Evolutionary conservation across 805 yeast species (phyloP).

Genomic region (Wickerhamomyces bisporus): DNA sequence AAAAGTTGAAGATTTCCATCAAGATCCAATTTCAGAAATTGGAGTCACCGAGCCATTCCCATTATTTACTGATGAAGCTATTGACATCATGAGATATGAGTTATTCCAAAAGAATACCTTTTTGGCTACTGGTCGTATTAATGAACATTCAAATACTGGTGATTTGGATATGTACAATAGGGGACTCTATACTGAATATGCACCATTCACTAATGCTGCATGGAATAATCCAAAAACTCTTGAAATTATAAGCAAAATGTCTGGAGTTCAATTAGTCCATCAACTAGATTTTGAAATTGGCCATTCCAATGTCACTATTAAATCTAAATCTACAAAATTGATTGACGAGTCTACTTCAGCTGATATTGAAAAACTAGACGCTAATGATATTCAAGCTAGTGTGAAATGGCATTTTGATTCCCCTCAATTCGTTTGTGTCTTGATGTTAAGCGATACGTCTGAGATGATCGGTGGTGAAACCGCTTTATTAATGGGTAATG

Average conservation of each 20-base stretch:
- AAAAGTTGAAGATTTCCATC: constrained; percentile 32
- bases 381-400: constrained; percentile 40
- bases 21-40: constrained; percentile 45
- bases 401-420: constrained; percentile 62
- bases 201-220: constrained; percentile 50
- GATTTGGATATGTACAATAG: constrained; percentile 41
- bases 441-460: constrained; percentile 55
- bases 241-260: constrained; percentile 50
- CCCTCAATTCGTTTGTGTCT: constrained; percentile 61
- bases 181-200: constrained; percentile 41
- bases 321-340: constrained; percentile 15
- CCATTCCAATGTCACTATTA: constrained; percentile 45
- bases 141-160: constrained; percentile 42
- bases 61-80: constrained; percentile 54
- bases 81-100: constrained; percentile 54
- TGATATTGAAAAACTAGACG: constrained; percentile 3
- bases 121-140: constrained; percentile 37
- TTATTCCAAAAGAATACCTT: constrained; percentile 42
- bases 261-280: constrained; percentile 29
- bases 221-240: constrained; percentile 57
- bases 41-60: constrained; percentile 61
- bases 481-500: constrained; percentile 34
- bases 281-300: constrained; percentile 48
- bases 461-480: constrained; percentile 62
- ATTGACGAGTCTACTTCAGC: constrained; percentile 3